phyloP scores from a whole-genome alignment of 2,329 filamentous ascomycete genomes.

The Pseudogymnoascus sp. region DNA sequence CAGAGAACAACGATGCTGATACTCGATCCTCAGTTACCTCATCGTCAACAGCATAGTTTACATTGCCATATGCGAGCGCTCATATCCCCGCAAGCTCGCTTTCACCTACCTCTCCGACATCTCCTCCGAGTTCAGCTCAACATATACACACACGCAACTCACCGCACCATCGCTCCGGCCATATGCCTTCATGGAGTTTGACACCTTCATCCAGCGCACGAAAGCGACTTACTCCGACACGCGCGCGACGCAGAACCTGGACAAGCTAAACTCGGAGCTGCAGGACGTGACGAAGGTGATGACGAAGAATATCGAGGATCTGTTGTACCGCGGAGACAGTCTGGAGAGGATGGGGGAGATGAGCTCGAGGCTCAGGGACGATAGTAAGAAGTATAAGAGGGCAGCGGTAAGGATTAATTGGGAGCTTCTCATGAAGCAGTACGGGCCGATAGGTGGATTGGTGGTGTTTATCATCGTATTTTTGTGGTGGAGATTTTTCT shows the following conservation, averaged over 20 bases:
- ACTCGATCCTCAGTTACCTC: constrained; percentile 55
- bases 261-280: constrained; percentile 93
- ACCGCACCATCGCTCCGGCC: constrained; percentile 68
- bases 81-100: constrained; percentile 94
- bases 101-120: constrained; percentile 97
- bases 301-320: constrained; percentile 99
- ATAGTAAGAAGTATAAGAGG: constrained; percentile 87
- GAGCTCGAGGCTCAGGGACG: constrained; percentile 76
- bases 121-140: constrained; percentile 79
- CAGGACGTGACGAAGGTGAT: constrained; percentile 98
- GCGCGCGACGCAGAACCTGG: constrained; percentile 82
- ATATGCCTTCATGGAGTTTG: constrained; percentile 96
- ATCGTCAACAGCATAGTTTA: constrained; percentile 80
- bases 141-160: constrained; percentile 67
- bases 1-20: neutral
- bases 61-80: constrained; percentile 84
- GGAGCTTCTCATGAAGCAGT: constrained; percentile 94
- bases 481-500: constrained; percentile 92
- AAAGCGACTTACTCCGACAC: constrained; percentile 92
- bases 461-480: constrained; percentile 78
- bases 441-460: constrained; percentile 78
- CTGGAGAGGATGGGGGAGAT: constrained; percentile 97
- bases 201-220: constrained; percentile 89
- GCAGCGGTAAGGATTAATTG: constrained; percentile 96
- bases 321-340: constrained; percentile 89